Percentiles rank a stretch among this genome's conserved stretches.
These are phyloP conservation scores for Waltergamsia citrina DNA, from an alignment of 2,329 filamentous ascomycete species.

Conservation along the genomic window DNA sequence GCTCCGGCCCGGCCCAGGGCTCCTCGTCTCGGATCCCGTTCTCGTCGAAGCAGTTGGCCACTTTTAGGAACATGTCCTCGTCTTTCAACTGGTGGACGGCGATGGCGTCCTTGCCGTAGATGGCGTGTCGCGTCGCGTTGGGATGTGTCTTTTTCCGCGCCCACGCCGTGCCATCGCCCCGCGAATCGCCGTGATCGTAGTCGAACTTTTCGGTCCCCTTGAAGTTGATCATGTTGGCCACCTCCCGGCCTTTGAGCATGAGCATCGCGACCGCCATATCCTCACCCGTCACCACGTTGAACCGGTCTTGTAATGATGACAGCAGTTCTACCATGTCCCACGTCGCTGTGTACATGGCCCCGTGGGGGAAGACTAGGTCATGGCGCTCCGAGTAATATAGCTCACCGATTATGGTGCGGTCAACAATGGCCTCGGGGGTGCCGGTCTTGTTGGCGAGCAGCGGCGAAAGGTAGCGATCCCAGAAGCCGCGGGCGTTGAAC, in stretches of 20 bases:
- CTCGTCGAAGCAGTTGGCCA: slow-evolving; percentile 17
- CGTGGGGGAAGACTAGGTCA: slow-evolving; percentile 18
- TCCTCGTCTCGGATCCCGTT: slow-evolving; percentile 12
- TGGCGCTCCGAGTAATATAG: slow-evolving; percentile 13
- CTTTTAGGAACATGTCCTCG: slow-evolving; percentile 13
- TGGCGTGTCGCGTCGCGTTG: slow-evolving; percentile 13
- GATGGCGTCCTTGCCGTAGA: slow-evolving; percentile 11
- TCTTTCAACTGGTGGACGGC: slow-evolving; percentile 18
- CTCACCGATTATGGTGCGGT: slow-evolving; percentile 17
- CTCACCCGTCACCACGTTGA: slow-evolving; percentile 16
- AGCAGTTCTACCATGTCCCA: slow-evolving; percentile 21
- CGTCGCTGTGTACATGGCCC: slow-evolving; percentile 21
- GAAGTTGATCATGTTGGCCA: slow-evolving; percentile 17
- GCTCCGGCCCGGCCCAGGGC: slow-evolving; percentile 4
- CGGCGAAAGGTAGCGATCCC: slow-evolving; percentile 15
- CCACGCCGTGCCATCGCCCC: slow-evolving; percentile 17
- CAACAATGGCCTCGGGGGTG: slow-evolving; percentile 6
- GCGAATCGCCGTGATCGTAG: slow-evolving; percentile 16
- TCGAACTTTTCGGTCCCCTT: slow-evolving; percentile 18
- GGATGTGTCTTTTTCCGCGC: slow-evolving; percentile 14
- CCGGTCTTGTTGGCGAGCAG: slow-evolving; percentile 10
- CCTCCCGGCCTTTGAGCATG: slow-evolving; percentile 14
- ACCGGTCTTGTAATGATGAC: slow-evolving; percentile 12
- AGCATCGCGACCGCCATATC: slow-evolving; percentile 18
- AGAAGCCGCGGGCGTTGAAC: slow-evolving; percentile 20